Evolutionary conservation across 2,329 filamentous ascomycete species (phyloP), one percentile per base, ranked within the genome.

Genomic region (Monilinia vaccinii-corymbosi): DNA sequence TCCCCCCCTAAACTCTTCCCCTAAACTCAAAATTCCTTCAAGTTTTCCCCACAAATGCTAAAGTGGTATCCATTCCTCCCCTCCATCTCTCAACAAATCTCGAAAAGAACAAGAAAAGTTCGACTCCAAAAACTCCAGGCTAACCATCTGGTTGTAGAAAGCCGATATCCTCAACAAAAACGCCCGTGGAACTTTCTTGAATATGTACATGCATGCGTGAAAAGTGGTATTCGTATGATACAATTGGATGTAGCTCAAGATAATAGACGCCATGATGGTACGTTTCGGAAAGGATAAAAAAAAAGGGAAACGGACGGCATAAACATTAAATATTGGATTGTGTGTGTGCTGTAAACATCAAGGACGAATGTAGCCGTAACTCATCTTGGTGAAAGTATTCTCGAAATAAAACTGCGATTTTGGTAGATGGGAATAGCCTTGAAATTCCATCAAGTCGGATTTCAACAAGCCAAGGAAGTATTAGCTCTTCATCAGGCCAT

Each of bases 191-290:
- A 32, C 23, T 44, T 53, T 44, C 13, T 32, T 14, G 25, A 28
- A 16, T 44, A 53, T 53, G 51, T 53, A 53, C 50, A 52, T 52
- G 31, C 48, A 28, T 38, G 38, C 38, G 51, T 44, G n/a, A 53
- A 44, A 23, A 23, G 38, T 44, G 51, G 25, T 21, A 21, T 53
- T 53, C 51, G 42, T 53, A 32, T 32, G 28, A 32, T 53, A 53
- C 51, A 44, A 44, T 23, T 11, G 9, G 9, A 23, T 23, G 40
- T n/a, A 21, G n/a, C 9, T 44, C 3, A 21, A 44, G 40, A n/a
- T 13, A 23, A 44, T 13, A 44, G n/a, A 9, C 9, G 40, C 40
- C 40, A 21, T 21, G 10, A 10, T 21, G 40, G 40, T 11, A n/a
- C 11, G 40, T 21, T 44, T 23, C 18, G 18, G 5, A 13, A 4